phyloP scores from a whole-genome alignment of 805 yeast species.

The Saturnispora hagleri region DNA sequence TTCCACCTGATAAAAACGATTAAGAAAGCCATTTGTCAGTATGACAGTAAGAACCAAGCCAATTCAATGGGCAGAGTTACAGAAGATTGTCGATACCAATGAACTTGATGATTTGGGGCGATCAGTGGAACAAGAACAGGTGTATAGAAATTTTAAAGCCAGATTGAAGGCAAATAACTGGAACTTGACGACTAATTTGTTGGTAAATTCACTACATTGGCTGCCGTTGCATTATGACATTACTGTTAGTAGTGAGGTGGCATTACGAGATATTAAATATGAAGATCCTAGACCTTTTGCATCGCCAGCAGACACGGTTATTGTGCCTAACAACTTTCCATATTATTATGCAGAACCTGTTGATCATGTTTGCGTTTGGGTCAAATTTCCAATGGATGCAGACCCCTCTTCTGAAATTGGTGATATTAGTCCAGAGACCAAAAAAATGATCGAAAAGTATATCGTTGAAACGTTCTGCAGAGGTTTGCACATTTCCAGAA shows the following conservation, averaged over 20 bases:
- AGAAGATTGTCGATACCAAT: conserved; percentile 31
- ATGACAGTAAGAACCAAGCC: conserved; percentile 24
- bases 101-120: conserved; percentile 42
- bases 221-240: conserved; percentile 20
- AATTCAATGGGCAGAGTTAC: conserved; percentile 39
- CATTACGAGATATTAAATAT: conserved; percentile 16
- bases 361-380: conserved; percentile 59
- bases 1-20: background rate
- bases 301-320: conserved; percentile 33
- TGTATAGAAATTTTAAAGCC: conserved; percentile 39
- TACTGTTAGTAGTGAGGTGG: conserved; percentile 2
- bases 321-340: conserved; percentile 55
- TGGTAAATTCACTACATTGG: conserved; percentile 46
- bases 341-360: conserved; percentile 47
- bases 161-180: conserved; percentile 27
- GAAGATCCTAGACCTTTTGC: conserved; percentile 34
- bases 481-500: conserved; percentile 31
- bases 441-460: conserved; percentile 34
- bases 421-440: conserved; percentile 37
- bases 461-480: conserved; percentile 42
- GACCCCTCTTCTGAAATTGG: conserved; percentile 44
- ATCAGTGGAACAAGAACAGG: conserved; percentile 32
- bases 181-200: conserved; percentile 40
- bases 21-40: background rate
- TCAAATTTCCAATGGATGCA: conserved; percentile 44